Percentiles rank a stretch among this genome's conserved stretches.
Conservation (phyloP, 164 flowering plant genomes). For the Magnolia sinica region DNA sequence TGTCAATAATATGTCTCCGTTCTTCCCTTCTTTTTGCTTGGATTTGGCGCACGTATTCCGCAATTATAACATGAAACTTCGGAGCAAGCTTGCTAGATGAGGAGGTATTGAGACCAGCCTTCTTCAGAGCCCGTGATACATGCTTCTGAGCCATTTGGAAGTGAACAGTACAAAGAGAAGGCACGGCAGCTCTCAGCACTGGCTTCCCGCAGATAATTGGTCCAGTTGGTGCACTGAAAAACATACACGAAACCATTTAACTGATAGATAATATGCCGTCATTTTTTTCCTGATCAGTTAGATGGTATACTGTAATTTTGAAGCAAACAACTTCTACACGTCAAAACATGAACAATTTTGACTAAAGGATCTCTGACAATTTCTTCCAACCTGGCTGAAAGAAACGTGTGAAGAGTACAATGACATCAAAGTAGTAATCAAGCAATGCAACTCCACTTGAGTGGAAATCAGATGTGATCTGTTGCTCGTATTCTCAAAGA, state of each 20-base stretch:
- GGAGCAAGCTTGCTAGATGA: slow-evolving; percentile 65
- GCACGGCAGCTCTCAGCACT: slow-evolving; percentile 51
- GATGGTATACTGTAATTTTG: too few species aligned
- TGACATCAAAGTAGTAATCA: neutral
- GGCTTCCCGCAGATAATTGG: slow-evolving; percentile 65
- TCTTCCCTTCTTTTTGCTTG: slow-evolving; percentile 60
- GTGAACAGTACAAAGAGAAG: slow-evolving; percentile 58
- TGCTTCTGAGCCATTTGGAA: slow-evolving; percentile 53
- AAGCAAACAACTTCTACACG: too few species aligned
- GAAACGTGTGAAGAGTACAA: neutral
- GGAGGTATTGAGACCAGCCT: slow-evolving; percentile 64
- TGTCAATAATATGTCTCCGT: slow-evolving; percentile 13
- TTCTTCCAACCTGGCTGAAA: neutral
- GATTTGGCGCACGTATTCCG: slow-evolving; percentile 70
- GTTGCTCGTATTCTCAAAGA: too few species aligned
- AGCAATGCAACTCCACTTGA: neutral
- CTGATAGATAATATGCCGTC: neutral
- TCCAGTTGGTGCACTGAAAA: slow-evolving; percentile 49
- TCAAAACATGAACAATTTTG: neutral
- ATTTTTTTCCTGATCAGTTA: too few species aligned
- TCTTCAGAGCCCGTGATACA: slow-evolving; percentile 56
- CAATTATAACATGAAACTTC: slow-evolving; percentile 61
- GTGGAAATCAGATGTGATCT: too few species aligned
- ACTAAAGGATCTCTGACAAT: neutral
- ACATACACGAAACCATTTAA: neutral